phyloP scores from a whole-genome alignment of 257 asterid species.

The Solanum bulbocastanum region DNA sequence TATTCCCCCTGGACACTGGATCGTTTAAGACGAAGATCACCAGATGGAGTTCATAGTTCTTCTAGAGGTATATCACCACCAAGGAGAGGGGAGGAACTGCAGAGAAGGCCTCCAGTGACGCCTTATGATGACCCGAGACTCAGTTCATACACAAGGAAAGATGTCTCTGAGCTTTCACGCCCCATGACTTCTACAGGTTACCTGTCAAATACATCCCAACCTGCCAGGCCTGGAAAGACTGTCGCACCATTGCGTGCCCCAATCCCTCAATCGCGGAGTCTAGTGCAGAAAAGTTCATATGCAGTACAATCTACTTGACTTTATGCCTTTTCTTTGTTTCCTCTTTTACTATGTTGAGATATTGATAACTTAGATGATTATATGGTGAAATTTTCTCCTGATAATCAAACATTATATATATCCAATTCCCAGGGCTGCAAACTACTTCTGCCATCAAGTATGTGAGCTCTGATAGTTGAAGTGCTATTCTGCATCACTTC shows the following conservation, averaged over 20 bases:
- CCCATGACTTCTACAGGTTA: slow-evolving; percentile 34
- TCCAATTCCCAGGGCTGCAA: neutral
- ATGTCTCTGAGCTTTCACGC: slow-evolving; percentile 41
- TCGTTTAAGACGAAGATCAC: slow-evolving; percentile 62
- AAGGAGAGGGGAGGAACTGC: slow-evolving; percentile 44
- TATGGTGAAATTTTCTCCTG: neutral
- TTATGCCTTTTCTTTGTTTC: neutral
- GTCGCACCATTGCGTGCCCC: slow-evolving; percentile 29
- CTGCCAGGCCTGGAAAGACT: slow-evolving; percentile 40
- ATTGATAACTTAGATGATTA: neutral
- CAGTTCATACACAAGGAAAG: slow-evolving; percentile 40
- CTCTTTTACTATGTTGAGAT: neutral
- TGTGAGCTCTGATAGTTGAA: neutral
- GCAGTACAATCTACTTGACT: slow-evolving; percentile 29
- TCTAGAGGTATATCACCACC: slow-evolving; percentile 47
- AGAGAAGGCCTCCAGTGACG: slow-evolving; percentile 33
- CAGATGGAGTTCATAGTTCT: slow-evolving; percentile 35
- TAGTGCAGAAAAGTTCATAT: slow-evolving; percentile 45
- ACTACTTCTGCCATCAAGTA: neutral
- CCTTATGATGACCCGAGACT: slow-evolving; percentile 45
- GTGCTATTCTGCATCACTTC: neutral
- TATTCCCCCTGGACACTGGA: slow-evolving; percentile 78
- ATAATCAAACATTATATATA: neutral
- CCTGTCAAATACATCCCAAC: slow-evolving; percentile 35
- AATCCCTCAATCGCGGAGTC: slow-evolving; percentile 32